Percentiles rank a stretch among this genome's conserved stretches.
These are phyloP conservation scores for Clavispora vitiphila DNA, from an alignment of 805 yeast genomes.

Conservation along the genomic window DNA sequence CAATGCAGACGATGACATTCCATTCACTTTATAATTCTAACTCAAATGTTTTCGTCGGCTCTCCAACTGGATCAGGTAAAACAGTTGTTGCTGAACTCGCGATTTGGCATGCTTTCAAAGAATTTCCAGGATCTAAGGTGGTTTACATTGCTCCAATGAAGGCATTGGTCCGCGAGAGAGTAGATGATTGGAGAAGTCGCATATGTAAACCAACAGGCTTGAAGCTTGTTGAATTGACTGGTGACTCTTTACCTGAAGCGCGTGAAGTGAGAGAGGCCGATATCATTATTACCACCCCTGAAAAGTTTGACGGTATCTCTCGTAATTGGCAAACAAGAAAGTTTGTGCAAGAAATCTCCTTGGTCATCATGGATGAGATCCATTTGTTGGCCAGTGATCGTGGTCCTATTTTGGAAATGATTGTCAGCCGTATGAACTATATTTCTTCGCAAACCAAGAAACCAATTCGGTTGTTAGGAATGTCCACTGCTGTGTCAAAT, in stretches of 20 bases:
- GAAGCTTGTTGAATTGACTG: conserved; percentile 71
- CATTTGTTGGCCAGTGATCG: conserved; percentile 81
- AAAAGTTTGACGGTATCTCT: conserved; percentile 82
- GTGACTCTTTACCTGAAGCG: conserved; percentile 75
- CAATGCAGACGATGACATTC: conserved; percentile 97
- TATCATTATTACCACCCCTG: conserved; percentile 78
- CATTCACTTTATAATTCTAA: conserved; percentile 79
- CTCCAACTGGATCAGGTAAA: conserved; percentile 98
- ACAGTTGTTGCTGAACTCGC: conserved; percentile 96
- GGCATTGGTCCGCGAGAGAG: conserved; percentile 78
- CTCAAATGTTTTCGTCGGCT: conserved; percentile 84
- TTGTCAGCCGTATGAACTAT: conserved; percentile 82
- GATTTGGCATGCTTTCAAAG: conserved; percentile 90
- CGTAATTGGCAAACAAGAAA: conserved; percentile 79
- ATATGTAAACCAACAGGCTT: conserved; percentile 43
- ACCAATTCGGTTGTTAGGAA: conserved; percentile 64
- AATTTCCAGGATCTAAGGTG: conserved; percentile 73
- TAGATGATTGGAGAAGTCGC: conserved; percentile 69
- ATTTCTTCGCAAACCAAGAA: conserved; percentile 55
- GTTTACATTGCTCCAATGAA: conserved; percentile 90
- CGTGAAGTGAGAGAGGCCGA: conserved; percentile 63
- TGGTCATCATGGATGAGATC: conserved; percentile 82
- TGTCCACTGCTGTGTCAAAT: conserved; percentile 83
- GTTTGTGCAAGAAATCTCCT: conserved; percentile 68
- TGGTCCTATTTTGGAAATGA: conserved; percentile 83